Conservation (phyloP, 768 basidiomycete species). For the Fistulinella prunicolor region DNA sequence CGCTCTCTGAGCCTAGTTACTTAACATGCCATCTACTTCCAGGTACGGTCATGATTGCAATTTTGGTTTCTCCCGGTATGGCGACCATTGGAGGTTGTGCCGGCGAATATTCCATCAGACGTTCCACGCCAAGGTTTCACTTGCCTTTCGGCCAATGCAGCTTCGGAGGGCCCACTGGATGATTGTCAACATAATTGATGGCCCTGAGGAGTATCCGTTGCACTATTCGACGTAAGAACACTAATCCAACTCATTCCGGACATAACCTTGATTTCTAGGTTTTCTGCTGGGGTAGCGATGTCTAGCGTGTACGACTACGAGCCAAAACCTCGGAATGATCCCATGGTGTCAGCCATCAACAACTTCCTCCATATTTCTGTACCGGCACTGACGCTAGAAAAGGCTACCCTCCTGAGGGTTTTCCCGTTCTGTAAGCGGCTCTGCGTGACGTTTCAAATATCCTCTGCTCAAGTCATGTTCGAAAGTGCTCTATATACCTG, state of each 20-base stretch:
- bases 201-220: neutral
- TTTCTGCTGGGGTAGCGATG: conserved; percentile 30
- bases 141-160: conserved; percentile 14
- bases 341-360: conserved; percentile 7
- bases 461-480: neutral
- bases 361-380: neutral
- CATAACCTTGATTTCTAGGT: conserved; percentile 13
- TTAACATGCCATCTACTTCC: neutral
- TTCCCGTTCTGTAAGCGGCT: conserved; percentile 17
- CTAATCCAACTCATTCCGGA: too few relatives aligned
- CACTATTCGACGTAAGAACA: conserved; percentile 4
- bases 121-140: conserved; percentile 4
- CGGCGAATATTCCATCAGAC: conserved; percentile 20
- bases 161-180: conserved; percentile 11
- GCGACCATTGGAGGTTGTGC: neutral
- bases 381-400: conserved; percentile 1
- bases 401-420: neutral
- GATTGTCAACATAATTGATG: conserved; percentile 9
- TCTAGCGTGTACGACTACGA: conserved; percentile 15
- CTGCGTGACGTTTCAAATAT: neutral
- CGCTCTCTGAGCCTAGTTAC: too few relatives aligned
- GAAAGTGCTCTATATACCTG: conserved; percentile 13
- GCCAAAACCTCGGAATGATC: conserved; percentile 6
- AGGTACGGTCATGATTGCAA: neutral
- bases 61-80: neutral